Evolutionary conservation across 805 yeast species (phyloP), one percentile per base, ranked within the genome.

Genomic region (Metschnikowia orientalis): DNA sequence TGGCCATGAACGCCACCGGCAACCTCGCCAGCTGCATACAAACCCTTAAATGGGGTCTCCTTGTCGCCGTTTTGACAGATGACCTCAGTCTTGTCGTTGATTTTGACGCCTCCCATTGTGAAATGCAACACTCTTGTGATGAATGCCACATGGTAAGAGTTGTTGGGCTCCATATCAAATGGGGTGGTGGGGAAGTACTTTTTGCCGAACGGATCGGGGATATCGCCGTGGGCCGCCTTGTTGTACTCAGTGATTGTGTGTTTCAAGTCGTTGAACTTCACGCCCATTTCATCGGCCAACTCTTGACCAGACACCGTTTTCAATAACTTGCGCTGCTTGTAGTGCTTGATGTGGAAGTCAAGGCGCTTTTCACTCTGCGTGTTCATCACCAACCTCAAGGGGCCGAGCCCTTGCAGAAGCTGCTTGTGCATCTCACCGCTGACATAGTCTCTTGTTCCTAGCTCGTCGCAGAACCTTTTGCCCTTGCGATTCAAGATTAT

Each of bases 91-190:
- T 63, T 48, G 15, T 63, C 70, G 47, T 75, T 66, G 35, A 77
- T 73, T 51, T 69, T 68, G 4, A 76, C 74, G 29, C 87, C 86
- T 14, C 87, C 86, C 83, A 77, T 78, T 6, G 84, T 75, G 53
- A 76, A 78, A 52, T 78, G 85, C 22, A 78, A 68, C 12, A 74
- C 77, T 22, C 81, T 63, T 5, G 79, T 73, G 27, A 75, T 64
- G 39, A 61, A 69, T 1, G 79, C 71, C 15, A 73, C 75, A 42
- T 73, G 71, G 45, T 71, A 72, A 21, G 50, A 51, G 12, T 62
- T 57, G 6, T 61, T 57, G 4, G 43, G 26, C 6, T 45, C 36
- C 36, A 54, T 59, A 18, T 47, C 50, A 34, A 71, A 58, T 5
- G 79, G 79, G 4, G 69, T 55, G 19, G 69, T 67, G 11, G 75